Base-by-base conservation (phyloP, 306 rosid genomes). In the Cicer cuneatum region DNA sequence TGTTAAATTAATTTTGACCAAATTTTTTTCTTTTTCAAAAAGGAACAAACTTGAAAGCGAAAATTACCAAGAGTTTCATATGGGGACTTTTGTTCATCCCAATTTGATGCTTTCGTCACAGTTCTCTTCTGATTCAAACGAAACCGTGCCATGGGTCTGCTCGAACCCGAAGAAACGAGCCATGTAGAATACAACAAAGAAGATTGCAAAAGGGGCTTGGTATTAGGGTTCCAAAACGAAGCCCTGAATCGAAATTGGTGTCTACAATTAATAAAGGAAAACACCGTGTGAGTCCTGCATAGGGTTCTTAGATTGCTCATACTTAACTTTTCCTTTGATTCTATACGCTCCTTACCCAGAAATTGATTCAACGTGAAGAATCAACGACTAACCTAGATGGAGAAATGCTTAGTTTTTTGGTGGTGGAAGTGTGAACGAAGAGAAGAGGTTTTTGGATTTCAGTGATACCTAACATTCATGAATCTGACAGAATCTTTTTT, bases 41-140 rank as follows among this genome's bases (percentile, higher is more conserved):
- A 59, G 58, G 5, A 75, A 70, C 56, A 81, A 49, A 9, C 33
- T 74, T 56, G 60, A 47, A 76, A 35, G 14, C 8, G 42, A 67
- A 57, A 68, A 81, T 69, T 74, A 91, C 98, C 97, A 14, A 93
- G 98, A 53, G 97, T 93, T 67, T 89, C 91, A 70, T 93, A 93
- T 1, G 98, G 98, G 79, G 98, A 83, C 73, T 85, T 88, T 37
- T 82, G 86, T n/a, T 88, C 87, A 16, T 78, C 73, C 98, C 98
- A 89, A 41, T 86, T 89, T 6, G 94, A 67, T 5, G 96, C 94
- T 65, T 66, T 86, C 21, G 84, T 88, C 48, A 86, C 46, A 43
- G 91, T 88, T 78, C 94, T 86, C 82, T 90, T 83, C 83, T 86
- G 98, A 69, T 78, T 83, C 37, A 80, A 65, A 9, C 91, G 87